Evolutionary conservation across 257 asterid genomes (phyloP).

Genomic region (Lavandula angustifolia): DNA sequence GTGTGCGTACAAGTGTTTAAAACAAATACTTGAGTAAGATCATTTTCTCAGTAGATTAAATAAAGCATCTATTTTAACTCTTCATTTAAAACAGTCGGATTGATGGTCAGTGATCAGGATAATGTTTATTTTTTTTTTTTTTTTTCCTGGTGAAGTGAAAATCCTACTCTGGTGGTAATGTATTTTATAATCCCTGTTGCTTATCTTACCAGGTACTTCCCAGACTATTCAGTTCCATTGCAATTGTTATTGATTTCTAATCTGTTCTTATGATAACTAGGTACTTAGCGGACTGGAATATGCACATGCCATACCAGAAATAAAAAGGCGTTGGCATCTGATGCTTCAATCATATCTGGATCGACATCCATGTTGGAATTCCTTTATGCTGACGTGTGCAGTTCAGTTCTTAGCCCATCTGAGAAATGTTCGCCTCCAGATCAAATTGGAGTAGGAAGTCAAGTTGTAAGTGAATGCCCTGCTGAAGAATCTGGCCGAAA

Average conservation of each 20-base stretch:
- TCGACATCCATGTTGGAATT: constrained; percentile 41
- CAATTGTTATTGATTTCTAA: constrained; percentile 25
- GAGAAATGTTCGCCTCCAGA: constrained; percentile 35
- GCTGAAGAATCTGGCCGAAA: constrained; percentile 37
- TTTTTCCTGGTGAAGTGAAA: constrained; percentile 18
- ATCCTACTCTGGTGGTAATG: not conserved
- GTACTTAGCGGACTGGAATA: constrained; percentile 90
- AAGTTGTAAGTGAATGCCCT: constrained; percentile 32
- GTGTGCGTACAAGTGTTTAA: not conserved
- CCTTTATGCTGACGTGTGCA: constrained; percentile 55
- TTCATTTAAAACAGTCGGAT: not conserved
- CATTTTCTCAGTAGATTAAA: not conserved
- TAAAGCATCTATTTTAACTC: not conserved
- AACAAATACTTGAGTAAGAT: not conserved
- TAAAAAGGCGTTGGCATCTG: constrained; percentile 43
- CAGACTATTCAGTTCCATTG: constrained; percentile 42
- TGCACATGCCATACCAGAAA: constrained; percentile 70
- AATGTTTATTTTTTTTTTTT: too few species aligned
- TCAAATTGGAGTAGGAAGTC: constrained; percentile 37
- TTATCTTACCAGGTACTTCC: constrained; percentile 52
- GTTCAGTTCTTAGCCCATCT: constrained; percentile 55
- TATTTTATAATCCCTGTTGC: constrained; percentile 25
- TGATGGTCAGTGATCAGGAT: not conserved
- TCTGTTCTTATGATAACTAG: constrained; percentile 45
- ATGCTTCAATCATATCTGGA: constrained; percentile 33